Evolutionary conservation across 257 asterid genomes (phyloP).

Genomic region (Gardenia jasminoides): DNA sequence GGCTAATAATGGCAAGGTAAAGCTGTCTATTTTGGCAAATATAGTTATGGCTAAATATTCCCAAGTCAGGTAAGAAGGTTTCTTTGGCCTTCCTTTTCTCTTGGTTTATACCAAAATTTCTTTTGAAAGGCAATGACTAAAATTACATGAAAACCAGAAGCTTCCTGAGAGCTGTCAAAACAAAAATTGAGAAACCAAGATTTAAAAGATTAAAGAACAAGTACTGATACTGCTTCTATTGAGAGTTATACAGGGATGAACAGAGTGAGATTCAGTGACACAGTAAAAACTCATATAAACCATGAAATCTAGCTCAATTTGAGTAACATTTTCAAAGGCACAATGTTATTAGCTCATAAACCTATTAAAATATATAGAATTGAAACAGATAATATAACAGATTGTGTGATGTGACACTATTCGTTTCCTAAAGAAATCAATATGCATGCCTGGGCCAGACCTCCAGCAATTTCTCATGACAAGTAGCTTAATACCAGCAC

Average conservation of each 20-base stretch:
- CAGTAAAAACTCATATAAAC: neutral
- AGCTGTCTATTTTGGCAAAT: no score
- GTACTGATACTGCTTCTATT: neutral
- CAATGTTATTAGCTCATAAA: neutral
- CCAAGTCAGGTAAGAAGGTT: neutral
- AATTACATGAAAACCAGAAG: neutral
- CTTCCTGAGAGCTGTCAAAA: neutral
- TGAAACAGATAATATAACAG: neutral
- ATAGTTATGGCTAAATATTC: neutral
- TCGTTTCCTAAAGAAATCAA: neutral
- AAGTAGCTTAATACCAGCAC: neutral
- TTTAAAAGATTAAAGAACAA: neutral
- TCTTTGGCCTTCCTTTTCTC: neutral
- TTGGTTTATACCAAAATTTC: neutral
- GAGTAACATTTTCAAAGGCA: neutral
- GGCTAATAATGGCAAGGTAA: no score
- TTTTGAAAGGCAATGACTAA: neutral
- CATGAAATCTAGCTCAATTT: neutral
- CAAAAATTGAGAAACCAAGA: neutral
- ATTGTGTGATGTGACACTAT: neutral
- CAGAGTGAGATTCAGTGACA: neutral
- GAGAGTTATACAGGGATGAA: neutral
- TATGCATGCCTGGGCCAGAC: neutral
- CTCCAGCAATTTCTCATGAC: neutral
- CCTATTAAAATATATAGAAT: neutral